These are phyloP conservation scores for Themeda triandra DNA, from an alignment of 176 grass and related monocot species.

Conservation along the genomic window DNA sequence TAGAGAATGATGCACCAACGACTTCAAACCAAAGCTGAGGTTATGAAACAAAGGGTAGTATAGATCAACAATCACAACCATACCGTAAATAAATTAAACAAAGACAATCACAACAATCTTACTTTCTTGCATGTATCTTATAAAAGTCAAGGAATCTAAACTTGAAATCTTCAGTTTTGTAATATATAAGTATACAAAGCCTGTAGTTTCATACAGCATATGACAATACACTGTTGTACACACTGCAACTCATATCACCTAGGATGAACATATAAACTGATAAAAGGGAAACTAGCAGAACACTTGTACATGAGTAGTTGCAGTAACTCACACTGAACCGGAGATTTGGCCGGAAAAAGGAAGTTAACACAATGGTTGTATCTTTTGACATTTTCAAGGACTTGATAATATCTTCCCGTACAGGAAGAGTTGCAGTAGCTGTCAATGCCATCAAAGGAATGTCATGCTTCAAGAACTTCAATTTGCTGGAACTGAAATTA, in stretches of 20 bases:
- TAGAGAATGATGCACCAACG: background rate
- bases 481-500: constrained; percentile 69
- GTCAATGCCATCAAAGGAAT: constrained; percentile 96
- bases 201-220: background rate
- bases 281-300: background rate
- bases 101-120: background rate
- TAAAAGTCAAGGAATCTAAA: background rate
- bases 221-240: background rate
- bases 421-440: constrained; percentile 82
- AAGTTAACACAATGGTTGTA: constrained; percentile 65
- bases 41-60: background rate
- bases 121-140: background rate
- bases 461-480: constrained; percentile 70
- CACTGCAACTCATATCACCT: background rate
- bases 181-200: background rate
- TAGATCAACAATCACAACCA: background rate
- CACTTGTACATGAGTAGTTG: background rate
- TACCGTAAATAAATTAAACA: background rate
- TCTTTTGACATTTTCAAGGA: constrained; percentile 71
- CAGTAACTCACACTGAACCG: constrained; percentile 63
- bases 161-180: background rate
- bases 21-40: background rate
- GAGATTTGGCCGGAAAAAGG: constrained; percentile 92
- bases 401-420: constrained; percentile 84
- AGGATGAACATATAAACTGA: constrained; percentile 9